A percentile compares a stretch with the other conserved stretches of the same genome.
Evolutionary conservation across 192 early-diverging fungal genomes (phyloP).

Genomic region (Rhizophagus clarus): DNA sequence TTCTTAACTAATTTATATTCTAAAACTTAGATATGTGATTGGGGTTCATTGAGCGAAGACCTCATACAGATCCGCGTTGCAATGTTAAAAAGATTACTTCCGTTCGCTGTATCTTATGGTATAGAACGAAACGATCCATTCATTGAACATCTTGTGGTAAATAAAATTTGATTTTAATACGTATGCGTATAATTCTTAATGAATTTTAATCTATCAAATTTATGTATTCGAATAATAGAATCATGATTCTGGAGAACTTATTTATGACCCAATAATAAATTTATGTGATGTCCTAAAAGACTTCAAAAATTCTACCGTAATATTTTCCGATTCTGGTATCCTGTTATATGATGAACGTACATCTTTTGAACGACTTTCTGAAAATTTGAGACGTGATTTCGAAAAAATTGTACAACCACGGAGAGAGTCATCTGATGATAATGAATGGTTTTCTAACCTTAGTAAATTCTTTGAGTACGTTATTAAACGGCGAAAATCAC

Average conservation of each 20-base stretch:
- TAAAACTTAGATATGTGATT: slow-evolving; percentile 24
- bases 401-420: slow-evolving; percentile 21
- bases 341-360: not conserved
- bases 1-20: too few relatives aligned
- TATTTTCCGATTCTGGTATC: not conserved
- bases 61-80: slow-evolving; percentile 6
- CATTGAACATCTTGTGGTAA: not conserved
- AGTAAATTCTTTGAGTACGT: slow-evolving; percentile 23
- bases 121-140: not conserved
- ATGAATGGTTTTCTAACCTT: slow-evolving; percentile 5
- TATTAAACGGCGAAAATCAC: slow-evolving; percentile 2
- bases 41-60: slow-evolving; percentile 14
- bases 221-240: too few relatives aligned
- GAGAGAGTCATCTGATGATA: not conserved
- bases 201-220: too few relatives aligned
- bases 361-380: not conserved
- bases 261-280: not conserved
- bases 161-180: not conserved
- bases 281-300: not conserved
- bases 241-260: slow-evolving; percentile 4
- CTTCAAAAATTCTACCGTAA: not conserved
- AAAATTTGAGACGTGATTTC: not conserved
- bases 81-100: not conserved
- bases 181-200: not conserved
- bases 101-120: slow-evolving; percentile 15